These are phyloP conservation scores for Penicillium tannophilum DNA, from an alignment of 495 filamentous ascomycete genomes.

Conservation along the genomic window DNA sequence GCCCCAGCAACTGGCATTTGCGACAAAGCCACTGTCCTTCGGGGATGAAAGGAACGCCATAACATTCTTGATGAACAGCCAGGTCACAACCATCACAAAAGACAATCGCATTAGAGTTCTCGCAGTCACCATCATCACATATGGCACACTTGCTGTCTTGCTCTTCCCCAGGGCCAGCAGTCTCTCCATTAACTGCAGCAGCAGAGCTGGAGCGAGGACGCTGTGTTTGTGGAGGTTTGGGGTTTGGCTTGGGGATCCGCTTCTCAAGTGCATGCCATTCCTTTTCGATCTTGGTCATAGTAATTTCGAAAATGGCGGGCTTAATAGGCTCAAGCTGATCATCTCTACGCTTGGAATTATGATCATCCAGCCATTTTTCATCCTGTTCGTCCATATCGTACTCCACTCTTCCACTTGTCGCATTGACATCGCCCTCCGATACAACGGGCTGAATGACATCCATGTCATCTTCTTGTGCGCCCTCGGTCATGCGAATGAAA, in stretches of 20 bases:
- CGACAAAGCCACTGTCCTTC: slow-evolving; percentile 98
- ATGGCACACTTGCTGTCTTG: slow-evolving; percentile 97
- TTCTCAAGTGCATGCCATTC: slow-evolving; percentile 97
- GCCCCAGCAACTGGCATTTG: slow-evolving; percentile 93
- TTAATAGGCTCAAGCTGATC: slow-evolving; percentile 79
- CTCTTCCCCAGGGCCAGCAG: slow-evolving; percentile 79
- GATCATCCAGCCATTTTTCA: slow-evolving; percentile 87
- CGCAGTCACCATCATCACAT: slow-evolving; percentile 97
- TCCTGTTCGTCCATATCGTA: slow-evolving; percentile 99
- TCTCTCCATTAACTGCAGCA: slow-evolving; percentile 88
- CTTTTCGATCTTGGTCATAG: slow-evolving; percentile 98
- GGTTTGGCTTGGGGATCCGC: slow-evolving; percentile 92
- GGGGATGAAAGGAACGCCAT: slow-evolving; percentile 97
- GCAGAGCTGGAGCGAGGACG: slow-evolving; percentile 88
- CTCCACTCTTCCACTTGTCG: slow-evolving; percentile 77
- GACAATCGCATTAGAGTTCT: slow-evolving; percentile 99
- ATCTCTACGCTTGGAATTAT: slow-evolving; percentile 73
- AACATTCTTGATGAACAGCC: slow-evolving; percentile 98
- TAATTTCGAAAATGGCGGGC: slow-evolving; percentile 92
- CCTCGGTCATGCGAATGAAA: slow-evolving; percentile 77
- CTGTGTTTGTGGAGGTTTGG: slow-evolving; percentile 91
- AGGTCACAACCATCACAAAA: slow-evolving; percentile 98
- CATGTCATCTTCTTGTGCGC: slow-evolving; percentile 78
- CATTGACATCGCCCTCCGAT: slow-evolving; percentile 62
- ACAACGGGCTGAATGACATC: slow-evolving; percentile 62